Base-by-base conservation (phyloP, 2,329 filamentous ascomycete genomes). In the Sclerotinia sclerotiorum region DNA sequence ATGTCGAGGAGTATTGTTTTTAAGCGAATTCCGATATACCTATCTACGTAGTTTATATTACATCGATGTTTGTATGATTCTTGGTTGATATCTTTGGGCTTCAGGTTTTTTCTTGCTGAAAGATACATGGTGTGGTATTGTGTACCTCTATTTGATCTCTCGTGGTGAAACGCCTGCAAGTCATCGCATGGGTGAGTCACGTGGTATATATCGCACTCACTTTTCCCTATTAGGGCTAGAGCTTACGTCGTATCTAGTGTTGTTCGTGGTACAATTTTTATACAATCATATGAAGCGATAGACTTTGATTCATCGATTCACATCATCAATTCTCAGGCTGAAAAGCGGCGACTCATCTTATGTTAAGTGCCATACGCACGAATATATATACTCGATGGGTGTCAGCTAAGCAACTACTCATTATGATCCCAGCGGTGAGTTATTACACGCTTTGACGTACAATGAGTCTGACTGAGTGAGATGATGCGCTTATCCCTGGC, bases 1-100 rank as follows among this genome's bases (percentile, higher is more conserved):
- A 87, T 74, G 85, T 85, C 0, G 87, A 88, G 71, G 86, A 88
- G 75, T 88, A 88, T 76, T 81, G 81, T 32, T 85, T 85, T 71
- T 86, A 54, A 69, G 42, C 51, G 24, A 32, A 29, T 35, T 17
- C 21, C 17, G 39, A 32, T 42, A 54, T 32, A 46, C 35, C 32
- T 57, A 10, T 19, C 32, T 57, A 10, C 11, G n/a, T 27, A 61
- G n/a, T 48, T 27, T 19, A 5, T 24, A 51, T 39, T 42, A 42
- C 39, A 35, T 32, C 24, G 29, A 51, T 39, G 11, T 49, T 63
- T 35, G 13, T 2, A 39, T 8, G 11, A 64, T 39, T 19, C 29
- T 32, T 51, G 61, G 60, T 56, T 15, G 7, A 51, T 29, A 6
- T 10, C 2, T 35, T 32, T n/a, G 24, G 10, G 15, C 49, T 48